Evolutionary conservation across 805 yeast genomes (phyloP).

Genomic region (Pachysolen tannophilus): DNA sequence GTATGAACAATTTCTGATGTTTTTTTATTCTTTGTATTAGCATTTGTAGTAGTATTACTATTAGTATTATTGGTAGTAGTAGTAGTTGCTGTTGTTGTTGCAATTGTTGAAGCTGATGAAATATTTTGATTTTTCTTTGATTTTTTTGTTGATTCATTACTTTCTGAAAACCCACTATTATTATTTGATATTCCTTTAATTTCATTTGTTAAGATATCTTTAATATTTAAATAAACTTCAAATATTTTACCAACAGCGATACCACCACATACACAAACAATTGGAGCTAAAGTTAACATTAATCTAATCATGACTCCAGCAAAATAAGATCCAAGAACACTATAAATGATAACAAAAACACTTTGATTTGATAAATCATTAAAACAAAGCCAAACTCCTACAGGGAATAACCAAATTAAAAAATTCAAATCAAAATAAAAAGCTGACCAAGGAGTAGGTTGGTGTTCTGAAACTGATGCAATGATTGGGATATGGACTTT

Average conservation of each 20-base stretch:
- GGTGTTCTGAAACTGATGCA: slow-evolving; percentile 98
- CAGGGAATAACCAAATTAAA: slow-evolving; percentile 97
- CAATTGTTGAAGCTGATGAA: slow-evolving; percentile 1
- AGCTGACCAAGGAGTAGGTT: slow-evolving; percentile 99
- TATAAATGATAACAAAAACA: slow-evolving; percentile 83
- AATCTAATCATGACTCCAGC: slow-evolving; percentile 99
- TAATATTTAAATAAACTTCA: slow-evolving; percentile 71
- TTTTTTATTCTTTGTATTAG: slow-evolving; percentile 13
- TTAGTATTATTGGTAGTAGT: slow-evolving; percentile 9
- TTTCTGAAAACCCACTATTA: no score
- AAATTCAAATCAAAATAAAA: slow-evolving; percentile 91
- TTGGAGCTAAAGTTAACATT: slow-evolving; percentile 94
- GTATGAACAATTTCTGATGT: no score
- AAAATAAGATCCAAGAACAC: slow-evolving; percentile 91
- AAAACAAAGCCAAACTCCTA: slow-evolving; percentile 86
- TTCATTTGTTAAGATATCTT: slow-evolving; percentile 9
- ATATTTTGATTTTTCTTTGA: background rate
- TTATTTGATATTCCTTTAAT: no score
- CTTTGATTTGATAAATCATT: slow-evolving; percentile 88
- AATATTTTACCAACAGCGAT: slow-evolving; percentile 79
- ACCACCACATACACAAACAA: slow-evolving; percentile 90
- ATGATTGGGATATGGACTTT: slow-evolving; percentile 97
- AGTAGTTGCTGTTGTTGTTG: background rate
- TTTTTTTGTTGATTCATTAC: no score
- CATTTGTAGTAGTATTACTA: no score